These are phyloP conservation scores for Penicillium macrosclerotiorum DNA, from an alignment of 495 filamentous ascomycete species.

Conservation along the genomic window DNA sequence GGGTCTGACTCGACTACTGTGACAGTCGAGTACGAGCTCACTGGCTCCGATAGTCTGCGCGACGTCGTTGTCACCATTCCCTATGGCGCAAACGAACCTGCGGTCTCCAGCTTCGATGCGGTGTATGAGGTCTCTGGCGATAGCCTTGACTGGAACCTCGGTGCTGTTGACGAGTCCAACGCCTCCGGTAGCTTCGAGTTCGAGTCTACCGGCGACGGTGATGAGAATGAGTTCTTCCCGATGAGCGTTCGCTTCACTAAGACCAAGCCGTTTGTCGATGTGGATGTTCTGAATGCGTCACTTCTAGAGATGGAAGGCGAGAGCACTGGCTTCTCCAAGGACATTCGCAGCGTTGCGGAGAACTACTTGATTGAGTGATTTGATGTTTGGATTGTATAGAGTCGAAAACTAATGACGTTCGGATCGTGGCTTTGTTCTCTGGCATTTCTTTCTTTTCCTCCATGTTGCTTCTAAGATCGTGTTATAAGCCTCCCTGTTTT, in stretches of 20 bases:
- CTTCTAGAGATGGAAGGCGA: constrained; percentile 75
- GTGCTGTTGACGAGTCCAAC: constrained; percentile 76
- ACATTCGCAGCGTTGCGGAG: constrained; percentile 81
- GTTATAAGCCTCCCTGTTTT: constrained; percentile 23
- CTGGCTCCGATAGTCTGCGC: constrained; percentile 67
- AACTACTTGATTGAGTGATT: constrained; percentile 74
- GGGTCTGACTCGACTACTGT: constrained; percentile 75
- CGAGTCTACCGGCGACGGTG: constrained; percentile 70
- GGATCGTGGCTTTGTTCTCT: constrained; percentile 23
- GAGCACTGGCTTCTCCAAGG: constrained; percentile 82
- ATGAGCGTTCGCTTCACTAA: constrained; percentile 92
- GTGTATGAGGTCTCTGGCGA: constrained; percentile 93
- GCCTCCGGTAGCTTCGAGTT: constrained; percentile 87
- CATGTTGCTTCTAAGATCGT: constrained; percentile 20
- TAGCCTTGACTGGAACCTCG: constrained; percentile 89
- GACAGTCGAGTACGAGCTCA: constrained; percentile 92
- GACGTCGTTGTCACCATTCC: constrained; percentile 88
- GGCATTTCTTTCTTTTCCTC: constrained; percentile 14
- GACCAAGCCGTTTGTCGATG: constrained; percentile 79
- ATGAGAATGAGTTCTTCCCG: constrained; percentile 92
- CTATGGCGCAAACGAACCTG: constrained; percentile 75
- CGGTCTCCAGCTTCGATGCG: constrained; percentile 89
- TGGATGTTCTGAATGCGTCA: constrained; percentile 75
- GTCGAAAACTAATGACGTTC: constrained; percentile 44
- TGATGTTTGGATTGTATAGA: constrained; percentile 35